Evolutionary conservation across 2,329 filamentous ascomycete genomes (phyloP).

Genomic region (Lomentospora prolificans): DNA sequence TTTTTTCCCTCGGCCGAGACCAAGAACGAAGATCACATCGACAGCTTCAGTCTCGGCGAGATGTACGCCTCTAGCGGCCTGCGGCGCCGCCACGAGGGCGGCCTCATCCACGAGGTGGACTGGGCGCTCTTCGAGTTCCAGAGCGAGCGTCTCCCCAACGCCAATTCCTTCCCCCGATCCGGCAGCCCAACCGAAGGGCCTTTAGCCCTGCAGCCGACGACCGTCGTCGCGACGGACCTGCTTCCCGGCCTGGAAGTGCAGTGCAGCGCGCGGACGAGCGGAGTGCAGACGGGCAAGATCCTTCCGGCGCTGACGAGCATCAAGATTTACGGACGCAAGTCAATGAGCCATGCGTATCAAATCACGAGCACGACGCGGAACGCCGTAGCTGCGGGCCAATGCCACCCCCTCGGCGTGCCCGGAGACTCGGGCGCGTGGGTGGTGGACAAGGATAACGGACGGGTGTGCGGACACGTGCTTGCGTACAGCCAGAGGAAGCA

Average conservation of each 20-base stretch:
- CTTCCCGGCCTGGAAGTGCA: slow-evolving; percentile 73
- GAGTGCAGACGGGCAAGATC: slow-evolving; percentile 70
- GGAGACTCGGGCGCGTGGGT: slow-evolving; percentile 94
- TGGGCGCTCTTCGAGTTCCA: slow-evolving; percentile 86
- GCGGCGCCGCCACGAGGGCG: slow-evolving; percentile 60
- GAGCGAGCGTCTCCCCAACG: slow-evolving; percentile 56
- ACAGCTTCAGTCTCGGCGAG: slow-evolving; percentile 70
- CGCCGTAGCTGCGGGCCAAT: slow-evolving; percentile 11
- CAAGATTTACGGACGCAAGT: slow-evolving; percentile 75
- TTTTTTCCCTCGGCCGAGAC: slow-evolving; percentile 68
- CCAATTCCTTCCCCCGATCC: slow-evolving; percentile 54
- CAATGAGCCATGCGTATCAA: slow-evolving; percentile 64
- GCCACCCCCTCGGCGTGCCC: slow-evolving; percentile 53
- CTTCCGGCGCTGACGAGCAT: slow-evolving; percentile 70
- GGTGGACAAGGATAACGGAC: slow-evolving; percentile 66
- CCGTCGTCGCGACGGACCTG: slow-evolving; percentile 46
- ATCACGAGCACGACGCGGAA: slow-evolving; percentile 32
- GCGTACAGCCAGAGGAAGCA: slow-evolving; percentile 75
- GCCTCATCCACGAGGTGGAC: slow-evolving; percentile 81
- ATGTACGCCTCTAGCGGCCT: slow-evolving; percentile 87
- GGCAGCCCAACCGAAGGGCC: slow-evolving; percentile 10
- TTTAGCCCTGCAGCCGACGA: slow-evolving; percentile 39
- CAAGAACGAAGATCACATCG: slow-evolving; percentile 72
- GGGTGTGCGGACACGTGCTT: slow-evolving; percentile 80
- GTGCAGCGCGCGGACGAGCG: slow-evolving; percentile 80